Base-by-base conservation (phyloP, 139 green algal genomes). In the Pedinophyceae sp. region DNA sequence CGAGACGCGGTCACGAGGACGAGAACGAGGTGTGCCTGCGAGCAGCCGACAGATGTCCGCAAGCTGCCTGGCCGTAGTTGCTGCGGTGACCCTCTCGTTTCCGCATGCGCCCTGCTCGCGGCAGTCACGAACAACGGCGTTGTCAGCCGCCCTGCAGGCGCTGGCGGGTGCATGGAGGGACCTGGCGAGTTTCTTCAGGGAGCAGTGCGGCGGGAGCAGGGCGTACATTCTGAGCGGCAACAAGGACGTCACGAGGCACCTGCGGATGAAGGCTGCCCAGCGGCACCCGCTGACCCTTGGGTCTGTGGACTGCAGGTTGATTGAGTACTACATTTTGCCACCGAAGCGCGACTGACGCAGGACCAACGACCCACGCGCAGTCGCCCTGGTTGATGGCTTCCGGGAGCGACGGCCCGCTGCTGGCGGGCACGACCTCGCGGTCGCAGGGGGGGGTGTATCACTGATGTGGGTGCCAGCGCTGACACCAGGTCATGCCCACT, bases 191-290 rank as follows among this genome's bases (percentile, higher is more conserved):
- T 73, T 73, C 25, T 23, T 68, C 15, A 73, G 74, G 52, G 48
- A 28, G 20, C 29, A 70, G 39, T 79, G 70, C 48, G 16, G 27
- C 2, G 60, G 68, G 47, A 45, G 57, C 13, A 51, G 57, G 18
- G 74, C 54, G 4, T 74, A 61, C 54, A 61, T 90, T 22, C 48
- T 94, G 28, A 76, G 65, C 28, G 84, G 84, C 60, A 83, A 73
- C 55, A 30, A 58, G 7, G 58, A 62, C 1, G 29, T 68, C 3
- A 82, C 78, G 17, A 52, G 58, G n/a, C 34, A 69, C 30, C 72
- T 93, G 34, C 59, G 68, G 38, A 68, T 93, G 59, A 63, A 68
- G 47, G 70, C 76, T 1, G 39, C 55, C n/a, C 16, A 30, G 16
- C 75, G 75, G 52, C 58, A 61, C 24, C 56, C 65, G 0, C 28